Percentiles rank a stretch among this genome's conserved stretches.
These are phyloP conservation scores for Pythium dissimile DNA, from an alignment of 352 stramenopile genomes.

Conservation along the genomic window DNA sequence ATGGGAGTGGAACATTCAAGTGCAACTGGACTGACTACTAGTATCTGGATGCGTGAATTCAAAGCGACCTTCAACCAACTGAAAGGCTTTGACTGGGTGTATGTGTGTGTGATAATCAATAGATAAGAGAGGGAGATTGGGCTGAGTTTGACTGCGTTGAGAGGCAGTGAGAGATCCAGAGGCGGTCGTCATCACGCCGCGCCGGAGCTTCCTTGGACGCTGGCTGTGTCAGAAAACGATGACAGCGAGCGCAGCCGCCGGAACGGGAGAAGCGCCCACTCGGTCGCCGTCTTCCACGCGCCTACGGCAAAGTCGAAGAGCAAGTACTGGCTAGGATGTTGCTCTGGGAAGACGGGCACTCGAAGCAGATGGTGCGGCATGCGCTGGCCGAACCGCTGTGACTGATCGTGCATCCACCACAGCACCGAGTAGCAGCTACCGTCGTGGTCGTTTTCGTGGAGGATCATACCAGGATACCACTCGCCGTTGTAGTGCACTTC, in stretches of 20 bases:
- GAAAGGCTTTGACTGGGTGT: too few species aligned
- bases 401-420: conserved; percentile 82
- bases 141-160: neutral
- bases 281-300: conserved; percentile 33
- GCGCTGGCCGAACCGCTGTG: conserved; percentile 61
- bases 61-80: too few species aligned
- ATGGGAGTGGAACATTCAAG: too few species aligned
- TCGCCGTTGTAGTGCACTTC: conserved; percentile 48
- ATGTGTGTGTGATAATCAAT: too few species aligned
- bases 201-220: conserved; percentile 14
- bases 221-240: conserved; percentile 16
- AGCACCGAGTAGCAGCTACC: conserved; percentile 66
- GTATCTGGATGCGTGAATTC: too few species aligned
- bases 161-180: neutral
- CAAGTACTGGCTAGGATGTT: conserved; percentile 23
- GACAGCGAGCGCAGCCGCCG: conserved; percentile 23
- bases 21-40: conserved; percentile 11
- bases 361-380: conserved; percentile 51
- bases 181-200: neutral
- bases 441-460: conserved; percentile 51
- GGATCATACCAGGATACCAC: conserved; percentile 67
- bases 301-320: conserved; percentile 58
- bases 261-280: conserved; percentile 26
- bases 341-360: conserved; percentile 27
- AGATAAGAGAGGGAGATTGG: too few species aligned